Evolutionary conservation across 1,139 yeast species (phyloP).

Genomic region (Yamadazyma kanchanaburiensis): DNA sequence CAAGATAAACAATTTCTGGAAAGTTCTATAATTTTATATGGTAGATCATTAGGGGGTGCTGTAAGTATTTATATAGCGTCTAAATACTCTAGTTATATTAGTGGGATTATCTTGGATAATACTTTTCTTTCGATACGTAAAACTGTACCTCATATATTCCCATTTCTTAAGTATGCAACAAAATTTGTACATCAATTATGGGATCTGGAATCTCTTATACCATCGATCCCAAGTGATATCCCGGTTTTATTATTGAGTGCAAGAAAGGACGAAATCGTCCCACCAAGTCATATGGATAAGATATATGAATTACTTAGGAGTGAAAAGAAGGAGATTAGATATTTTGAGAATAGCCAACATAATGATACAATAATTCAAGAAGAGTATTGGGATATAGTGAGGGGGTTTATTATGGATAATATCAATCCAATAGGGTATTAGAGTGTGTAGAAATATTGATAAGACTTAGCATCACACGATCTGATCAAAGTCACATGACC

Average conservation of each 20-base stretch:
- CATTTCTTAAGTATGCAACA: conserved; percentile 56
- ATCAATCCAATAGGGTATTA: conserved; percentile 40
- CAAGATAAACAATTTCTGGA: conserved; percentile 45
- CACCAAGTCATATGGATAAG: conserved; percentile 75
- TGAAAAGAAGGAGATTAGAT: conserved; percentile 43
- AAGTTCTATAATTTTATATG: conserved; percentile 68
- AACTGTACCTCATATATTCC: conserved; percentile 81
- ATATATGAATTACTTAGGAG: conserved; percentile 52
- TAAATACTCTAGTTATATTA: conserved; percentile 42
- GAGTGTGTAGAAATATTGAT: conserved; percentile 1
- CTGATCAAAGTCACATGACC: too few species aligned
- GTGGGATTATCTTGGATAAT: conserved; percentile 77
- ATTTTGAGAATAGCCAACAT: conserved; percentile 62
- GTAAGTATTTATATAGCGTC: conserved; percentile 84
- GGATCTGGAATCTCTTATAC: conserved; percentile 70
- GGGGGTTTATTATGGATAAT: conserved; percentile 47
- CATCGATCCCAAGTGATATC: conserved; percentile 45
- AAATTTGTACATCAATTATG: conserved; percentile 74
- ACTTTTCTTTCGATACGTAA: conserved; percentile 78
- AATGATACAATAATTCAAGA: conserved; percentile 77
- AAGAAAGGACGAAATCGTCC: conserved; percentile 81
- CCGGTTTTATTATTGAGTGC: conserved; percentile 79
- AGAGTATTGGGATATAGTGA: conserved; percentile 70
- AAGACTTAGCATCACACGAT: too few species aligned
- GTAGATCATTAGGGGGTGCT: conserved; percentile 94